Conservation (phyloP, 208 protist species). For the Leishmania arabica region DNA sequence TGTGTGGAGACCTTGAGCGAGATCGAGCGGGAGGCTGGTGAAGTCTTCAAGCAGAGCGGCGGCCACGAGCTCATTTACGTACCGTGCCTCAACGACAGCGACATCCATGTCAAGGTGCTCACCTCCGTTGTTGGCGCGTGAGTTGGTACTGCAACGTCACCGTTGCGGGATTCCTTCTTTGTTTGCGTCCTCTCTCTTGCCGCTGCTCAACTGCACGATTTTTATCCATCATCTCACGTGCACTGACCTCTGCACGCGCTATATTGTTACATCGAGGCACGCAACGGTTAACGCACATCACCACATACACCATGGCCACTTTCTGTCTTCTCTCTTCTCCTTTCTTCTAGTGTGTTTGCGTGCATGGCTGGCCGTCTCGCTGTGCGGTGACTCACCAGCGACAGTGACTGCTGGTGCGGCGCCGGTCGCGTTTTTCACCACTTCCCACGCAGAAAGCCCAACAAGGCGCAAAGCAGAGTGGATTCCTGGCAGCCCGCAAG, state of each 20-base stretch:
- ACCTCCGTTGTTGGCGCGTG: constrained; percentile 1
- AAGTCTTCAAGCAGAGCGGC: constrained; percentile 36
- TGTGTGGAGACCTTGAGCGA: constrained; percentile 54
- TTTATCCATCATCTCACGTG: background rate
- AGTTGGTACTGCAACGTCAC: background rate
- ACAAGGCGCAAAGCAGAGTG: background rate
- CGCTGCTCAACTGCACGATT: background rate
- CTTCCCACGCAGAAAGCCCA: background rate
- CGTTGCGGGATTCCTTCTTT: background rate
- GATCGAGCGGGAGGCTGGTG: constrained; percentile 24
- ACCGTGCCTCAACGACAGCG: constrained; percentile 44
- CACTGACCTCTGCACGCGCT: background rate
- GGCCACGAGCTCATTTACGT: constrained; percentile 31
- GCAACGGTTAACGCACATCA: background rate
- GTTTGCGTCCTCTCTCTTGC: background rate
- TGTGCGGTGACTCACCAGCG: background rate
- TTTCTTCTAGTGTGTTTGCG: background rate
- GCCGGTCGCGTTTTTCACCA: background rate
- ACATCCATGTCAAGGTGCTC: constrained; percentile 27
- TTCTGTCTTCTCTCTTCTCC: background rate
- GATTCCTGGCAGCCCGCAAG: background rate
- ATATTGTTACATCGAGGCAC: background rate
- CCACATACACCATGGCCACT: background rate
- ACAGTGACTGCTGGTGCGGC: background rate
- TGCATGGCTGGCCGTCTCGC: background rate